A percentile compares a stretch with the other conserved stretches of the same genome.
Evolutionary conservation across 768 basidiomycete species (phyloP).

Genomic region (Lactarius akahatsu): DNA sequence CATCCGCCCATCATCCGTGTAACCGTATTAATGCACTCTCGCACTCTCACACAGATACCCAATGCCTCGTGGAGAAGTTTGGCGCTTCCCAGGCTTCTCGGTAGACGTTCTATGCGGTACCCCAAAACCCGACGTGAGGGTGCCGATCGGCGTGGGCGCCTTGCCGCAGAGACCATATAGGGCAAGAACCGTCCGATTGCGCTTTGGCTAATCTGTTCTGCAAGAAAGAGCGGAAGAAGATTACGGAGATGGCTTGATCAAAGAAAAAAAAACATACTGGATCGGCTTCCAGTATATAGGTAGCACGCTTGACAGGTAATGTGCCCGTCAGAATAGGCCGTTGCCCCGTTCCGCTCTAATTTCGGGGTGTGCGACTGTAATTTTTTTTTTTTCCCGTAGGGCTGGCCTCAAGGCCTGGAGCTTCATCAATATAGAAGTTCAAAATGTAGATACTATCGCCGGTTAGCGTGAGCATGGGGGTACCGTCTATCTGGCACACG

Average conservation of each 20-base stretch:
- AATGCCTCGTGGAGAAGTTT: constrained; percentile 17
- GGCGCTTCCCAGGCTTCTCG: constrained; percentile 17
- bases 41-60: constrained; percentile 8
- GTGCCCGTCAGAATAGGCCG: constrained; percentile 6
- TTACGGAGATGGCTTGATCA: constrained; percentile 14
- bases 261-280: background rate
- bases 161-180: background rate
- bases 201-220: background rate
- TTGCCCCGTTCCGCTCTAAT: background rate
- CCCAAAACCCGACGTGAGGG: constrained; percentile 26
- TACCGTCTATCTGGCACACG: background rate
- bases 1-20: constrained; percentile 13
- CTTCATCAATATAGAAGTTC: background rate
- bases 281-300: background rate
- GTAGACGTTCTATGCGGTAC: constrained; percentile 21
- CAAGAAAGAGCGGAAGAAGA: background rate
- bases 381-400: background rate
- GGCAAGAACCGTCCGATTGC: constrained; percentile 5
- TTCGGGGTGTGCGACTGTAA: background rate
- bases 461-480: background rate
- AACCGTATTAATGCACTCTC: background rate
- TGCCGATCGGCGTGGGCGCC: constrained; percentile 23
- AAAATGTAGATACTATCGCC: constrained; percentile 5
- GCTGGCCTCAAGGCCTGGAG: constrained; percentile 12
- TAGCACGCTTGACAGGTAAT: background rate